A percentile compares a stretch with the other conserved stretches of the same genome.
phyloP scores from a whole-genome alignment of 2,329 filamentous ascomycete genomes.

The Trichoderma sp. region DNA sequence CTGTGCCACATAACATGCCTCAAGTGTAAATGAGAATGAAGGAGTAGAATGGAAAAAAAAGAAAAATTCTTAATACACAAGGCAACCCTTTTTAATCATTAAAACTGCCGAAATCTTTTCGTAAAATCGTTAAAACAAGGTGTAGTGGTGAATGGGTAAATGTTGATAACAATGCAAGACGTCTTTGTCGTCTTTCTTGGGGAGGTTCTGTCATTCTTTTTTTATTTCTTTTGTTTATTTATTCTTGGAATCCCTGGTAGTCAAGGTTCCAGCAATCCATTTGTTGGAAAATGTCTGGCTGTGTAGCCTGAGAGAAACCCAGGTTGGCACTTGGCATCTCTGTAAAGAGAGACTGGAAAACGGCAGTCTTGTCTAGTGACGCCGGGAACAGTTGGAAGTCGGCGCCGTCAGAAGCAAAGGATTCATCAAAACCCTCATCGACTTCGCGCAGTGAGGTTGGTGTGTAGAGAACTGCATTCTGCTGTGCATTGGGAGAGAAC shows the following conservation, averaged over 20 bases:
- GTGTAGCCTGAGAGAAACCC: slow-evolving; percentile 55
- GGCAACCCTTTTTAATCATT: slow-evolving; percentile 19
- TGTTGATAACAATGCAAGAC: background rate
- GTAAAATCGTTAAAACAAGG: slow-evolving; percentile 23
- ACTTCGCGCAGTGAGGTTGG: slow-evolving; percentile 62
- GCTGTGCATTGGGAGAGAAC: slow-evolving; percentile 69
- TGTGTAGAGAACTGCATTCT: slow-evolving; percentile 68
- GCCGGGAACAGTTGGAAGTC: slow-evolving; percentile 67
- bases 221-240: background rate
- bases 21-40: background rate
- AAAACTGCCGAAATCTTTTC: slow-evolving; percentile 18
- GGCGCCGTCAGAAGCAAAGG: slow-evolving; percentile 46
- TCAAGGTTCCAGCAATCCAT: slow-evolving; percentile 46
- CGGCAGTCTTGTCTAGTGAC: slow-evolving; percentile 43
- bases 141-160: slow-evolving; percentile 15
- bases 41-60: background rate
- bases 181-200: background rate
- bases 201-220: background rate
- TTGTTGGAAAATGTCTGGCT: slow-evolving; percentile 52
- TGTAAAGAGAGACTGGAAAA: slow-evolving; percentile 51
- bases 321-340: slow-evolving; percentile 53
- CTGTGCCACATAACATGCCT: background rate
- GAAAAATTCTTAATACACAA: slow-evolving; percentile 24
- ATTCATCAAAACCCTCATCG: slow-evolving; percentile 67
- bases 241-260: slow-evolving; percentile 34